Base-by-base conservation (phyloP, 176 grass and related monocot species). In the Oryza meridionalis region DNA sequence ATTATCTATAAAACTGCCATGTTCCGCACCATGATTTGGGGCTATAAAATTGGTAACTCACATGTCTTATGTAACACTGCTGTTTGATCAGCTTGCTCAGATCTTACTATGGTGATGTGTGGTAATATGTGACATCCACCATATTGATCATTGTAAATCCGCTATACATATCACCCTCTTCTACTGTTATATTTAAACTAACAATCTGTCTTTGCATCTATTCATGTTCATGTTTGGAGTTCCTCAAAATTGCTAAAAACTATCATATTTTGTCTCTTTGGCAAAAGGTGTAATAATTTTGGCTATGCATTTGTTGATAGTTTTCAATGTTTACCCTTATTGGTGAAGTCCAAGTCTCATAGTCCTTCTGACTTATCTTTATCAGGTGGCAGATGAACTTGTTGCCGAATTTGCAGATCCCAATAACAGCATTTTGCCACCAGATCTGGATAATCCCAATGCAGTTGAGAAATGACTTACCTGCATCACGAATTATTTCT, bases 301-400 rank as follows among this genome's bases (percentile, higher is more conserved):
- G 0, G 19, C 40, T 63, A 17, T 83, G 26, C 25, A 66, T 65
- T 58, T n/a, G 2, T 51, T 70, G 6, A 42, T 80, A 77, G 44
- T 26, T 63, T 71, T 25, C 7, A 11, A 16, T 19, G 27, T 72
- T 22, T 51, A 67, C 11, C 31, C 17, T 53, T 82, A 53, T 68
- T 59, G 16, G 37, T 61, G 21, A 62, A 59, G 59, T 26, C 43
- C 25, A 32, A 77, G 55, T 86, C 17, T 77, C 17, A 33, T 10
- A 44, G 5, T 51, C 76, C 40, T 51, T 59, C 53, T 75, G 4
- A 3, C n/a, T 24, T 69, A 62, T 67, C 40, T 64, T 88, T 86
- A 44, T 65, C 87, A 96, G 93, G 96, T 96, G 74, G 93, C 97
- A 78, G 97, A 96, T 77, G 91, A 99, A 82, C 93, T 99, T 76